Evolutionary conservation across 2,329 filamentous ascomycete genomes (phyloP).

Genomic region (Colletotrichum sansevieriae): DNA sequence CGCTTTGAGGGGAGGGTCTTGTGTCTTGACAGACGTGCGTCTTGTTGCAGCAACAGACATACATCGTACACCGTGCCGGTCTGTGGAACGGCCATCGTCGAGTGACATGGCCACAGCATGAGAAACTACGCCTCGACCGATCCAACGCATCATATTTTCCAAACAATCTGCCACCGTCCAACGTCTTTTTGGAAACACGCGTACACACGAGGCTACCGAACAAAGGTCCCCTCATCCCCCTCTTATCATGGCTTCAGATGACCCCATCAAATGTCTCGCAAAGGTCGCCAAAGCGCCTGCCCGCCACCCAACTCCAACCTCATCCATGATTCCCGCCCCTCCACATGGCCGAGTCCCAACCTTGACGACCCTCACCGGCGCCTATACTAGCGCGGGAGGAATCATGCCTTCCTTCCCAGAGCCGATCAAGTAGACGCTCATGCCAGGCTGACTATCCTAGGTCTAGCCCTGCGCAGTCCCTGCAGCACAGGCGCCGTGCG

Average conservation of each 20-base stretch:
- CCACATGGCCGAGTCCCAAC: slow-evolving; percentile 24
- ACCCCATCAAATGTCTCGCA: slow-evolving; percentile 32
- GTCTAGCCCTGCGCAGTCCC: slow-evolving; percentile 22
- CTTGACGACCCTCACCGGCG: slow-evolving; percentile 29
- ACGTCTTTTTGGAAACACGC: neutral
- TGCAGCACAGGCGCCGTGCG: neutral
- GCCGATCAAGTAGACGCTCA: slow-evolving; percentile 3
- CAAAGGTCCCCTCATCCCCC: neutral
- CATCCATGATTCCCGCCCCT: slow-evolving; percentile 30
- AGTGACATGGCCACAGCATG: slow-evolving; percentile 15
- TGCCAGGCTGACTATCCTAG: neutral
- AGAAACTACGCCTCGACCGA: neutral
- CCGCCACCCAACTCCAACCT: neutral
- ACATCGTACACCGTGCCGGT: neutral
- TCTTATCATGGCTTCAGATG: slow-evolving; percentile 23
- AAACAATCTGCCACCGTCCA: slow-evolving; percentile 1
- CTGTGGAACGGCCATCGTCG: slow-evolving; percentile 18
- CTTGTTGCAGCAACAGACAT: neutral
- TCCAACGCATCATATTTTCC: neutral
- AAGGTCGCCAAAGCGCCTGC: slow-evolving; percentile 29
- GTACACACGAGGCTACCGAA: neutral
- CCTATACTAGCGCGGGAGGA: slow-evolving; percentile 25
- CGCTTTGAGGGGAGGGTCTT: neutral
- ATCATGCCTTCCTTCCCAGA: slow-evolving; percentile 7
- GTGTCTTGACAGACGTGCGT: neutral